These are phyloP conservation scores for Phytophthora ohioensis DNA, from an alignment of 352 stramenopile species.

Conservation along the genomic window DNA sequence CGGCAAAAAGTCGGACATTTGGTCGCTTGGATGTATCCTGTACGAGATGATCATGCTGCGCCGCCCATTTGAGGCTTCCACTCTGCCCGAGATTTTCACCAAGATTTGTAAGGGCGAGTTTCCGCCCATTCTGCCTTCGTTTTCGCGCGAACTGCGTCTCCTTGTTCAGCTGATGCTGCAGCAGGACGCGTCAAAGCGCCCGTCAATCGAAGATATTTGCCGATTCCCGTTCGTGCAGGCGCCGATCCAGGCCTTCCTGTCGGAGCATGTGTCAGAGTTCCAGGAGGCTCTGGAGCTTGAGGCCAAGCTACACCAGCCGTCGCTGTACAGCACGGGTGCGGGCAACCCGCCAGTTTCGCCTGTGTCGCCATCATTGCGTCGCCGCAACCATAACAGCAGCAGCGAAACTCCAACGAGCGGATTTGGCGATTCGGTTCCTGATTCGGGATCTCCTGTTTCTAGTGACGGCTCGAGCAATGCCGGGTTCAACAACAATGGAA, in stretches of 20 bases:
- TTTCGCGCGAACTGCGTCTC: conserved; percentile 83
- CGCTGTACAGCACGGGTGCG: conserved; percentile 58
- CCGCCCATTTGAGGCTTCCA: conserved; percentile 86
- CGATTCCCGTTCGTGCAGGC: conserved; percentile 88
- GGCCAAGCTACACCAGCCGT: conserved; percentile 88
- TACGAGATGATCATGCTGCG: conserved; percentile 93
- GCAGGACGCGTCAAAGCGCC: conserved; percentile 85
- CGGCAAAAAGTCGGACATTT: conserved; percentile 92
- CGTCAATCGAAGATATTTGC: conserved; percentile 91
- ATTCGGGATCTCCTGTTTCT: conserved; percentile 53
- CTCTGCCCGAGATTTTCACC: conserved; percentile 85
- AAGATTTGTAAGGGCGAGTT: conserved; percentile 92
- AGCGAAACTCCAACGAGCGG: conserved; percentile 46
- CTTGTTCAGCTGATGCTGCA: conserved; percentile 91
- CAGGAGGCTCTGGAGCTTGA: conserved; percentile 88
- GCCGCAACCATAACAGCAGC: conserved; percentile 60
- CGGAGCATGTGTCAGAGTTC: conserved; percentile 87
- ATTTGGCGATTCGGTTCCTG: conserved; percentile 38
- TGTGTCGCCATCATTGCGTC: conserved; percentile 51
- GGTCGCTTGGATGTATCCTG: conserved; percentile 89
- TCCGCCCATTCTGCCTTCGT: conserved; percentile 75
- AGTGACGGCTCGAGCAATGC: conserved; percentile 59
- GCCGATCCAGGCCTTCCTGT: conserved; percentile 87
- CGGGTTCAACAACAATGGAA: conserved; percentile 49
- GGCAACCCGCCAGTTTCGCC: conserved; percentile 47